Evolutionary conservation across 1,139 yeast species (phyloP).

Genomic region (Casaregolazyma suthepensis): DNA sequence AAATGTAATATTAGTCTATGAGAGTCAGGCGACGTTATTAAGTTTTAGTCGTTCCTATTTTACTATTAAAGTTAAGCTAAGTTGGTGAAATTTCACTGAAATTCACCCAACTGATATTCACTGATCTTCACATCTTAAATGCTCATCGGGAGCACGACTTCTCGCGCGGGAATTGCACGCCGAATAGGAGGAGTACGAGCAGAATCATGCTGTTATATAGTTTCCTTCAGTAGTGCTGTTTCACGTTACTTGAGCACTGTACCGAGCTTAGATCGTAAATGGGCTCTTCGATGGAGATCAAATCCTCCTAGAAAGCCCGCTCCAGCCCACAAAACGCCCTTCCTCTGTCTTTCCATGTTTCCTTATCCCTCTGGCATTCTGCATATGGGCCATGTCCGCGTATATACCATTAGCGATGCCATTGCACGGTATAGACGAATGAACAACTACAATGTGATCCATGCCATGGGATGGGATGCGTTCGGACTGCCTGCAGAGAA

Average conservation of each 20-base stretch:
- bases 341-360: conserved; percentile 79
- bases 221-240: not conserved
- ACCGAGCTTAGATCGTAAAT: conserved; percentile 26
- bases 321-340: conserved; percentile 33
- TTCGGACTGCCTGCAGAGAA: conserved; percentile 98
- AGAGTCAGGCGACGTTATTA: no score
- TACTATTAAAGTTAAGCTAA: no score
- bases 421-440: conserved; percentile 71
- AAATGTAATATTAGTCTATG: not conserved
- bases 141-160: not conserved
- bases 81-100: no score
- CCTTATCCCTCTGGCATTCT: conserved; percentile 93
- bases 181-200: no score
- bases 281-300: conserved; percentile 28
- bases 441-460: conserved; percentile 71
- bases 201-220: not conserved
- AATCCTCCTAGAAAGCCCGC: conserved; percentile 21
- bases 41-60: no score
- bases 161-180: not conserved
- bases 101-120: no score
- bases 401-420: conserved; percentile 84
- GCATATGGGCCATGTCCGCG: conserved; percentile 91
- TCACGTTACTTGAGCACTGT: not conserved
- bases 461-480: conserved; percentile 99
- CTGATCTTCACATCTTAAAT: not conserved